Evolutionary conservation across 345 rosid species (phyloP).

Genomic region (Cochlearia excelsa): DNA sequence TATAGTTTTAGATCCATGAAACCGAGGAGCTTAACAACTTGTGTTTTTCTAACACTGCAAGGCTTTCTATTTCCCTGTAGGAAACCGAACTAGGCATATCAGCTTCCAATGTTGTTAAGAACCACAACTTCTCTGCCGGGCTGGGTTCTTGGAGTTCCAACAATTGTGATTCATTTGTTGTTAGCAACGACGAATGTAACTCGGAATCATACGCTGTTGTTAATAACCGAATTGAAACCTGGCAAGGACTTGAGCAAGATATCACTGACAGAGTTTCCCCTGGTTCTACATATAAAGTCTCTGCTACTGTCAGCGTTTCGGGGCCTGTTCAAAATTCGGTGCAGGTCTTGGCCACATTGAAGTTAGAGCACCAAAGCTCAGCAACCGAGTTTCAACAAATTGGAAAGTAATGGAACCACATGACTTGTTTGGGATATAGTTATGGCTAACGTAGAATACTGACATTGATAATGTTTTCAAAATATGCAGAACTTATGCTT

Average conservation of each 20-base stretch:
- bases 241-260: conserved; percentile 97
- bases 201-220: conserved; percentile 62
- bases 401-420: conserved; percentile 62
- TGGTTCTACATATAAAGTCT: conserved; percentile 55
- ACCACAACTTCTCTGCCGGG: conserved; percentile 79
- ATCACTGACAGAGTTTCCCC: conserved; percentile 60
- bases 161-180: conserved; percentile 62
- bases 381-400: conserved; percentile 49
- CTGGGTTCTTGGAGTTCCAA: conserved; percentile 69
- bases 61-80: conserved; percentile 11
- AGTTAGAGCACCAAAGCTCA: conserved; percentile 50
- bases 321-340: conserved; percentile 54
- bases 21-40: neutral
- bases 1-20: neutral
- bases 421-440: conserved; percentile 2
- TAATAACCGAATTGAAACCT: conserved; percentile 71
- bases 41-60: neutral
- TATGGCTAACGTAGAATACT: conserved; percentile 6
- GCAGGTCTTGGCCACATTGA: conserved; percentile 81
- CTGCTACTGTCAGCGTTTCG: conserved; percentile 69
- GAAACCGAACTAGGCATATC: conserved; percentile 1
- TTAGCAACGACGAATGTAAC: conserved; percentile 38
- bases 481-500: conserved; percentile 56
- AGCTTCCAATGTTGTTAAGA: conserved; percentile 28
- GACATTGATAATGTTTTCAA: conserved; percentile 14